Evolutionary conservation across 768 basidiomycete species (phyloP).

Genomic region (Boletus vinaceobasis): DNA sequence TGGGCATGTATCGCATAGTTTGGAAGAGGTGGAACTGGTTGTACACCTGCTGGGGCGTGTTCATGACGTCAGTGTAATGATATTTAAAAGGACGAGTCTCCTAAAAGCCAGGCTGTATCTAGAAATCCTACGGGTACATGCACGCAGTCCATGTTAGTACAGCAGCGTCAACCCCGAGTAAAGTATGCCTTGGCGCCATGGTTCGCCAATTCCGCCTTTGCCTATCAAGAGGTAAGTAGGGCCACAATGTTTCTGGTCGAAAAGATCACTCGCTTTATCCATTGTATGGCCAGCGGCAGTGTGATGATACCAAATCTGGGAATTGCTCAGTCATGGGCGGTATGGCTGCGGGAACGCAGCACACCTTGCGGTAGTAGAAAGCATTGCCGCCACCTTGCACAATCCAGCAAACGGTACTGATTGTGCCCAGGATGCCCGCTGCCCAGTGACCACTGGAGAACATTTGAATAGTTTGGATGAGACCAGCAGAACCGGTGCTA

Average conservation of each 20-base stretch:
- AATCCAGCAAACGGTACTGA: constrained; percentile 86
- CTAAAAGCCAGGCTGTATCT: not conserved
- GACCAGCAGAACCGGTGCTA: constrained; percentile 91
- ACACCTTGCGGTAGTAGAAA: constrained; percentile 76
- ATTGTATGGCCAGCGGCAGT: constrained; percentile 83
- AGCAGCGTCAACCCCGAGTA: constrained; percentile 59
- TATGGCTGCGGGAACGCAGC: constrained; percentile 17
- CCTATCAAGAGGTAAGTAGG: constrained; percentile 42
- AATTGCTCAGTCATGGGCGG: constrained; percentile 4
- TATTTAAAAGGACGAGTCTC: constrained; percentile 10
- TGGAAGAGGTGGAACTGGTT: not conserved
- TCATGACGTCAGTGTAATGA: constrained; percentile 10
- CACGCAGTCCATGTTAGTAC: constrained; percentile 8
- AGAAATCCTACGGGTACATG: constrained; percentile 18
- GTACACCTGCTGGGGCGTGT: not conserved
- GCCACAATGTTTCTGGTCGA: not conserved
- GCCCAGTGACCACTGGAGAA: constrained; percentile 68
- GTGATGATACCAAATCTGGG: constrained; percentile 74
- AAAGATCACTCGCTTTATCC: constrained; percentile 59
- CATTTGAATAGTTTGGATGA: constrained; percentile 89
- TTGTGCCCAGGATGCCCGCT: constrained; percentile 75
- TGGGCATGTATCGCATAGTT: constrained; percentile 10
- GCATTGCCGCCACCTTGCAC: constrained; percentile 81
- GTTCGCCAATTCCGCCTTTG: constrained; percentile 75
- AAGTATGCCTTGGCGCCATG: constrained; percentile 90